Evolutionary conservation across 2,329 filamentous ascomycete species (phyloP), one percentile per base, ranked within the genome.

Genomic region (Clonostachys rhizophaga): DNA sequence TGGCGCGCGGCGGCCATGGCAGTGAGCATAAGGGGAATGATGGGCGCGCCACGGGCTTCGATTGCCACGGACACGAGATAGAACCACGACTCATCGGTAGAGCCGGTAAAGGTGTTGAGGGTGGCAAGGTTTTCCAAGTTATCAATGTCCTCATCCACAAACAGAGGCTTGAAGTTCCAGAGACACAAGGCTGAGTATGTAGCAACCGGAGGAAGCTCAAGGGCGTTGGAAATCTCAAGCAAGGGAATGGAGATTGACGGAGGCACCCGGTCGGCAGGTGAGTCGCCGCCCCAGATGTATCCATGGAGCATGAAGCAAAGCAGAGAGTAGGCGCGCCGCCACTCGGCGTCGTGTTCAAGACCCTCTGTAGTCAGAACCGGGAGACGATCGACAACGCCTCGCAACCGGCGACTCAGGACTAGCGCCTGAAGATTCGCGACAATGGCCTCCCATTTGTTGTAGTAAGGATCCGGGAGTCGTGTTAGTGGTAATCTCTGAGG

Each of bases 81-180:
- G 64, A 99, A 99, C 94, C 94, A 99, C 52, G 94, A 96, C 70
- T 99, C 94, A 62, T 99, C 94, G 47, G 95, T 75, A 8, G 91
- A 91, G 44, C 94, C 94, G 14, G 94, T 97, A 61, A 96, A 95
- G 14, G 94, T 96, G 58, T 84, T 83, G 50, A 97, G 76, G 3
- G 89, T 94, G 39, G 89, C 84, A 47, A 99, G 78, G 58, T 99
- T 97, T 60, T 94, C 86, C 42, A 97, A 77, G 53, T 83, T 83
- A 60, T 95, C 89, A 48, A 94, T 82, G 35, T 81, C 79, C 65
- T 96, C 91, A 52, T 89, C 82, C 50, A 83, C 71, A 61, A 97
- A 96, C 47, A 97, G 79, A 1, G 91, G 89, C 67, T 91, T 92
- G 76, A 91, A 97, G 69, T 99, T 99, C 94, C 94, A 99, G 24